These are phyloP conservation scores for Thelonectria olida DNA, from an alignment of 2,329 filamentous ascomycete species.

Conservation along the genomic window DNA sequence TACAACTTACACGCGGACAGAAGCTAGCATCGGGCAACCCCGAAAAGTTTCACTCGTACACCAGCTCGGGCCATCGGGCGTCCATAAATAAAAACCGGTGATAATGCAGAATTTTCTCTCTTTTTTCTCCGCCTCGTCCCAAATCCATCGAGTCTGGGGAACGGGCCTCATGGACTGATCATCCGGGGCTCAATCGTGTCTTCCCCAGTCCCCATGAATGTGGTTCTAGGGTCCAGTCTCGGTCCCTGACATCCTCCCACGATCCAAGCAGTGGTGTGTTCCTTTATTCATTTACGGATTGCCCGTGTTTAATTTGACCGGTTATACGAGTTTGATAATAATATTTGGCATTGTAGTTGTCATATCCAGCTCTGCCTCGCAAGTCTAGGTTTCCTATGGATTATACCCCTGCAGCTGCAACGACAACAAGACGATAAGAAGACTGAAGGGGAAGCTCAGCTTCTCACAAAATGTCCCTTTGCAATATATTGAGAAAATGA, in stretches of 20 bases:
- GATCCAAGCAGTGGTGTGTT: background rate
- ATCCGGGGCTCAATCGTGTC: background rate
- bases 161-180: conserved; percentile 1
- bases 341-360: background rate
- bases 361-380: background rate
- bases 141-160: background rate
- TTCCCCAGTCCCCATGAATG: background rate
- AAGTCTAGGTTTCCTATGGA: background rate
- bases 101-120: background rate
- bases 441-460: background rate
- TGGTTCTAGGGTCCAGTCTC: background rate
- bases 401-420: background rate
- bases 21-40: background rate
- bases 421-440: background rate
- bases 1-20: background rate
- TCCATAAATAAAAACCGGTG: background rate
- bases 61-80: conserved; percentile 1
- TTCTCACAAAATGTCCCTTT: background rate
- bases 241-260: no score
- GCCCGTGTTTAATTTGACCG: background rate
- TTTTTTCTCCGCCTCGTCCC: background rate
- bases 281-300: background rate
- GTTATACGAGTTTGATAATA: background rate
- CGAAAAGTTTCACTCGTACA: background rate
- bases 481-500: background rate